Evolutionary conservation across 2,329 filamentous ascomycete genomes (phyloP), one percentile per base, ranked within the genome.

Genomic region (Teratosphaeria pseudoeucalypti): DNA sequence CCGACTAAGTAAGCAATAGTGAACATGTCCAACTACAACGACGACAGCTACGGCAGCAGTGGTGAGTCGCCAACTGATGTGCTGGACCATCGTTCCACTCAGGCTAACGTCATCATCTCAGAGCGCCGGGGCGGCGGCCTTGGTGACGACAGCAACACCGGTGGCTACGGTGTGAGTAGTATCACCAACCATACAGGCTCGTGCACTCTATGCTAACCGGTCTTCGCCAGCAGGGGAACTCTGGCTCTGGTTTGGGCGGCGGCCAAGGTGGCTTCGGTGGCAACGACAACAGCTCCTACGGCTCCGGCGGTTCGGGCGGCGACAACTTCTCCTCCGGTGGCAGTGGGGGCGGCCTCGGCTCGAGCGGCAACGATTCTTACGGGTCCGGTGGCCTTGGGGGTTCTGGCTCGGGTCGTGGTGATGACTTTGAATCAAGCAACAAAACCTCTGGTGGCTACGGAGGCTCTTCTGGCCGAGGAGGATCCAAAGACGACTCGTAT

Each of bases 1-100:
- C 2, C 12, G 12, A 32, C 14, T 23, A 43, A 43, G 37, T n/a
- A 43, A 43, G 43, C 19, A 23, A 60, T 10, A 53, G 12, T 19
- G 29, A 60, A 11, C 27, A 62, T 62, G 61, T 62, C 61, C 9
- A 54, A 57, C 59, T 61, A 61, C 58, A 29, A 57, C 59, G 56
- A 61, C 49, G 27, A 57, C 58, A 58, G 12, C 52, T 43, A 19
- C 34, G 58, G 60, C 52, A 61, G 34, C 43, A 23, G 43, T 11
- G 43, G 43, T 52, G 29, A 14, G 37, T 43, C 7, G 37, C 12
- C 37, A 43, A 6, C 6, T 6, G 11, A 14, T 43, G 11, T 43
- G 29, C 29, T 12, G 6, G 37, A 43, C 12, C 12, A 16, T n/a
- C 16, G 9, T 43, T 43, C 12, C 16, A 12, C 12, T 14, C 37